Base-by-base conservation (phyloP, 352 stramenopile species). In the Pythium pectinolyticum region DNA sequence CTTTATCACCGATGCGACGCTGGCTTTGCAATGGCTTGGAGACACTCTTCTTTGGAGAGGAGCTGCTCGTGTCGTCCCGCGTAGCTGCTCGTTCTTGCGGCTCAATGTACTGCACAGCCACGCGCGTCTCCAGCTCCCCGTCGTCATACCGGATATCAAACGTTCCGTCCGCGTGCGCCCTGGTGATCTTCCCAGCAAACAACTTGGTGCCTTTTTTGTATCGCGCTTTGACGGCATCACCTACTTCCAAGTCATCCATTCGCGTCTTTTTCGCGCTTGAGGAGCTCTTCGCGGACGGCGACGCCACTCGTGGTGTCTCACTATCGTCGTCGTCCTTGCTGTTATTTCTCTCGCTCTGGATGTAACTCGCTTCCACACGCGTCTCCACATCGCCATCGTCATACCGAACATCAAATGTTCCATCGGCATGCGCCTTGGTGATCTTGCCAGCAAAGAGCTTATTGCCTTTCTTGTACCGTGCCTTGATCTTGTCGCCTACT, bases 71-170 rank as follows among this genome's bases (percentile, higher is more conserved):
- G n/a, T n/a, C n/a, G n/a, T n/a, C n/a, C n/a, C n/a, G n/a, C n/a
- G n/a, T n/a, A n/a, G n/a, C n/a, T n/a, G n/a, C n/a, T n/a, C n/a
- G n/a, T n/a, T n/a, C n/a, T n/a, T n/a, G n/a, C n/a, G n/a, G n/a
- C n/a, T 67, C 61, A 12, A 67, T 67, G 5, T 43, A 46, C 10
- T 67, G 43, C 1, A 27, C 17, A 2, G 27, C 31, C 2, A 67
- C 61, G 9, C 41, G 46, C 22, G 39, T 48, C 53, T 60, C 53
- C 7, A 60, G 65, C 24, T 91, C 79, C 14, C 81, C 86, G 50
- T 91, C 80, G 1, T 90, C 78, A 47, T 92, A 95, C 35, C 67
- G n/a, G 59, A 95, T 57, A 27, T 90, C 84, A 55, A 80, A 88
- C 20, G 78, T 91, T 14, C 71, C 74, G 58, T 94, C 81, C 9